phyloP scores from a whole-genome alignment of 164 flowering plant genomes.

The Sedum album region DNA sequence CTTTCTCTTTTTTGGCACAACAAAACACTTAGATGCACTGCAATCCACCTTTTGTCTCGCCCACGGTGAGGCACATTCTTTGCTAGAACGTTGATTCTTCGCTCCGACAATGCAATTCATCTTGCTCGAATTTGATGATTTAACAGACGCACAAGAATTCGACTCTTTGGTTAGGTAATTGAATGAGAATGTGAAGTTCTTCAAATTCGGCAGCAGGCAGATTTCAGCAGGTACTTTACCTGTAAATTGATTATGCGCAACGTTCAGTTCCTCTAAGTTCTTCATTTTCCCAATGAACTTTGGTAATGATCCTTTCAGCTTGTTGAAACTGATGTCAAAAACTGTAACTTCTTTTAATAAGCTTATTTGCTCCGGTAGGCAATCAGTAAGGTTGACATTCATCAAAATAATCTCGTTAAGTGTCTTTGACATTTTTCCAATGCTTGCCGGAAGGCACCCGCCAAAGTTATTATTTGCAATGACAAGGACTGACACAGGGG shows the following conservation, averaged over 20 bases:
- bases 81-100: slow-evolving; percentile 29
- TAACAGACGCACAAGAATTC: slow-evolving; percentile 8
- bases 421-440: neutral
- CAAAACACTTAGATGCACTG: neutral
- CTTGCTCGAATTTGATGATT: slow-evolving; percentile 19
- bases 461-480: neutral
- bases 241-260: slow-evolving; percentile 14
- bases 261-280: neutral
- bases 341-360: slow-evolving; percentile 25
- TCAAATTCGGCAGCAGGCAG: slow-evolving; percentile 27
- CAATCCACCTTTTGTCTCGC: slow-evolving; percentile 11
- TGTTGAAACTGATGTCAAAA: slow-evolving; percentile 50
- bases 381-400: neutral
- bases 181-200: slow-evolving; percentile 27
- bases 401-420: neutral
- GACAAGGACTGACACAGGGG: neutral
- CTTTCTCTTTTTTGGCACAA: neutral
- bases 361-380: neutral
- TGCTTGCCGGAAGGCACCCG: neutral
- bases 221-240: slow-evolving; percentile 43
- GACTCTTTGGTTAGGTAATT: slow-evolving; percentile 39
- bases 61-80: slow-evolving; percentile 34
- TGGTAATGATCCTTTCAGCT: slow-evolving; percentile 42
- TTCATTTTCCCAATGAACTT: slow-evolving; percentile 33
- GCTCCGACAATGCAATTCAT: slow-evolving; percentile 43